Evolutionary conservation across 441 rosid genomes (phyloP), one percentile per base, ranked within the genome.

Genomic region (Pelargonium myrrhifolium): DNA sequence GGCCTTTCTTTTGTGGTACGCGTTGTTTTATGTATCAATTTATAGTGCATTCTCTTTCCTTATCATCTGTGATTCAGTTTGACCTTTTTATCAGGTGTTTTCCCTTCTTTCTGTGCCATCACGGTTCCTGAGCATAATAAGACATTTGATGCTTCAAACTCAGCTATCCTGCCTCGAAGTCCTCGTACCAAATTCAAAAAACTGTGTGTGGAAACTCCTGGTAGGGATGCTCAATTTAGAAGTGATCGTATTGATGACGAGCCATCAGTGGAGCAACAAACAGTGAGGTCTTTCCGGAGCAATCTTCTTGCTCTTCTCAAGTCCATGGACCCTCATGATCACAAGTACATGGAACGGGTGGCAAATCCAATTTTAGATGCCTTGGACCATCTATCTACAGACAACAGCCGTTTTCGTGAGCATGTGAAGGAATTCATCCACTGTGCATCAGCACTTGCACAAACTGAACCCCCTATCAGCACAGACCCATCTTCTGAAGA

Each of bases 381-480:
- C 8, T 64, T 71, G 35, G 68, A 60, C 59, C 69, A 6, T 66
- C 45, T 71, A 31, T 37, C 18, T 20, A n/a, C n/a, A 1, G 69
- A 71, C 31, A 40, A 53, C 28, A 17, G 28, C 5, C 10, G n/a
- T 12, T 71, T 71, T 26, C 60, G 45, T 14, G 8, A 31, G 14
- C 15, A 31, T 0, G 59, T 71, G 56, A 43, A 42, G 59, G 42
- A 43, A 21, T 71, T 64, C 65, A 58, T 71, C 37, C 31, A 11
- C 49, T 66, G 65, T 59, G 69, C 69, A 65, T 56, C 74, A 20
- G 42, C 45, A 26, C 69, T 71, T 12, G 18, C 61, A 5, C 9
- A 10, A 15, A 40, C 43, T 22, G 58, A 66, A 21, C 11, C 12
- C 1, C 26, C 22, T 12, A 45, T 35, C 40, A 6, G 7, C 43